These are phyloP conservation scores for Podospora comata DNA, from an alignment of 495 filamentous ascomycete species.

Conservation along the genomic window DNA sequence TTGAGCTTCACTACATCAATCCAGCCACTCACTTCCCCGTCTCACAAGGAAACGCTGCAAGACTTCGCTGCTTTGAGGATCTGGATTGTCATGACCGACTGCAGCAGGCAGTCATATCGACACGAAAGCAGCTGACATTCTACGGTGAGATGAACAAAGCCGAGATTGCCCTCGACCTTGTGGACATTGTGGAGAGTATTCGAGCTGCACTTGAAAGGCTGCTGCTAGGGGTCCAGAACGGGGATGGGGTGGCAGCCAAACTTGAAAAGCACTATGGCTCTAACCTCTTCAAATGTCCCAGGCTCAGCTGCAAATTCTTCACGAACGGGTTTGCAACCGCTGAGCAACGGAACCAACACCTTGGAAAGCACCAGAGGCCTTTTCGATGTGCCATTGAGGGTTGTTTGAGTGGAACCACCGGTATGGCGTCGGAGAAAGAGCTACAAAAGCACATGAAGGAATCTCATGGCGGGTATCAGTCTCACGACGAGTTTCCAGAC, in stretches of 20 bases:
- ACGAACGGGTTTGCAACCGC: background rate
- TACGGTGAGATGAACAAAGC: background rate
- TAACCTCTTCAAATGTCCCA: conserved; percentile 1
- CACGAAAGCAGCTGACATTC: background rate
- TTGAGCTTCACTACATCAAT: background rate
- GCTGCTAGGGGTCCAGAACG: background rate
- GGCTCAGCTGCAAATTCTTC: background rate
- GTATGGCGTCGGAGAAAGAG: background rate
- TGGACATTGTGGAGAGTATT: background rate
- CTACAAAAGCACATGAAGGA: background rate
- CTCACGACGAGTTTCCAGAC: background rate
- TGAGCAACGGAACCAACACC: background rate
- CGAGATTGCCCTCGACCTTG: background rate
- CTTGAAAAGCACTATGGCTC: background rate
- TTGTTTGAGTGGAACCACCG: background rate
- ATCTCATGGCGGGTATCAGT: background rate
- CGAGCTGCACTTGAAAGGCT: background rate
- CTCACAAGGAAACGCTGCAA: background rate
- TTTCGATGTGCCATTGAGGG: background rate
- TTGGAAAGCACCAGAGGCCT: background rate
- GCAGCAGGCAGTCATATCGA: background rate
- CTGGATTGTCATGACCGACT: background rate
- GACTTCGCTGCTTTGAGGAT: background rate
- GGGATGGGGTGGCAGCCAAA: background rate
- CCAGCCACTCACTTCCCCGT: background rate